Base-by-base conservation (phyloP, 805 yeast species). In the Cyberlindnera euphorbiae region DNA sequence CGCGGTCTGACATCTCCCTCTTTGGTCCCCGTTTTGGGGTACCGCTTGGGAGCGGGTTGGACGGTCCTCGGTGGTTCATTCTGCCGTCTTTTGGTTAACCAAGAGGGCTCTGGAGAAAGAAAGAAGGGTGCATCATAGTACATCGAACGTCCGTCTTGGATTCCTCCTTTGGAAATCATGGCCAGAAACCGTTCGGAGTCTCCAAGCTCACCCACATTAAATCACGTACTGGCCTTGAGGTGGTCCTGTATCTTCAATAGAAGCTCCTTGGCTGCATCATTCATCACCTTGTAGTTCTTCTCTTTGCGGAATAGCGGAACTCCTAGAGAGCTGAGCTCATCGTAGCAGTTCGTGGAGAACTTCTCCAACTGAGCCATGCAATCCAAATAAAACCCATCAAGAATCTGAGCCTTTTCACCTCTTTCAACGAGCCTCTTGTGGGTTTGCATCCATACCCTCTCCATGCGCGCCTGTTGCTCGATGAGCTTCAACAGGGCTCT, bases 121-220 rank as follows among this genome's bases (percentile, higher is more conserved):
- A 19, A 19, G 22, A 31, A 28, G 29, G 34, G 58, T 53, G 53
- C 55, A 51, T 53, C 58, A 53, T 53, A 53, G 58, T 52, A 52
- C 58, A 38, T 47, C 47, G 55, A 38, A 42, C 42, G 40, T 39
- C 37, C 31, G 22, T 18, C 10, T 24, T 12, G 14, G 25, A 7
- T 19, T 26, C 28, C 6, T 19, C 6, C 7, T 16, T 22, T 9
- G 10, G 21, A 15, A 10, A 8, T 19, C 22, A 7, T 8, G 18
- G 29, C 29, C 32, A 24, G 25, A 14, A 7, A 46, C 54, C 49
- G 29, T 42, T 44, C 55, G 47, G 55, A 43, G 58, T 50, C 58
- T 52, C 58, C 58, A 53, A 47, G 52, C 36, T 33, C 53, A 53
- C 58, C 33, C 21, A 53, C 56, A 53, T 41, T 15, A 3, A 9